Evolutionary conservation across 352 stramenopile genomes (phyloP), one percentile per base, ranked within the genome.

Genomic region (Globisporangium yorkense): DNA sequence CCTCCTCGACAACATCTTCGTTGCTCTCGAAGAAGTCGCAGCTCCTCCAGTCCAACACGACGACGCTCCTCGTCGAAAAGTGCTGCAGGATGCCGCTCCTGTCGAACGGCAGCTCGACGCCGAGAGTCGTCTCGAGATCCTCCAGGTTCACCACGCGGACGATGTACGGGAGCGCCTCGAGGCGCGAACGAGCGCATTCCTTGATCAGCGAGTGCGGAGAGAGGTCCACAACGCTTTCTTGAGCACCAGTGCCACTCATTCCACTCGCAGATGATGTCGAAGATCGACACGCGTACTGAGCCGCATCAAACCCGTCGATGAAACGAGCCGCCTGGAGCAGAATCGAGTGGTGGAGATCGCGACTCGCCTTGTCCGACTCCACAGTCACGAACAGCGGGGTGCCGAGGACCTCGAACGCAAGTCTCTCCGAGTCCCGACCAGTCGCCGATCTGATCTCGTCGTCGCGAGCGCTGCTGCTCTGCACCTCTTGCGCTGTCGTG

Each of bases 361-460:
- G 63, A 21, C 69, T 74, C 6, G 66, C 80, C 46, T 79, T 83
- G 59, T 89, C 74, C 2, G 81, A 88, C 29, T 75, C 77, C 18
- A 89, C 80, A 9, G 81, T 92, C 52, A 92, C 77, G 54, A 92
- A 89, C 50, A 92, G 67, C 2, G 81, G 81, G 39, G 70, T 73
- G 15, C 81, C 81, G 59, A 92, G 87, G 21, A 88, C 60, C 20
- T 84, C 75, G 2, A 87, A 68, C 7, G 63, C 47, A 50, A 49
- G 40, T 51, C 72, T 58, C 54, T 70, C 15, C 33, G 20, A 24
- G n/a, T 57, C 67, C 24, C 39, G 43, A 41, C 7, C 65, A 29
- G 5, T n/a, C 20, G 51, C 51, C 16, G 59, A 56, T 54, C 51
- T 18, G 51, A 56, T 20, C 61, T 54, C 18, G 29, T 4, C 24